phyloP scores from a whole-genome alignment of 179 eudicot species.

The Drosera spatulata region DNA sequence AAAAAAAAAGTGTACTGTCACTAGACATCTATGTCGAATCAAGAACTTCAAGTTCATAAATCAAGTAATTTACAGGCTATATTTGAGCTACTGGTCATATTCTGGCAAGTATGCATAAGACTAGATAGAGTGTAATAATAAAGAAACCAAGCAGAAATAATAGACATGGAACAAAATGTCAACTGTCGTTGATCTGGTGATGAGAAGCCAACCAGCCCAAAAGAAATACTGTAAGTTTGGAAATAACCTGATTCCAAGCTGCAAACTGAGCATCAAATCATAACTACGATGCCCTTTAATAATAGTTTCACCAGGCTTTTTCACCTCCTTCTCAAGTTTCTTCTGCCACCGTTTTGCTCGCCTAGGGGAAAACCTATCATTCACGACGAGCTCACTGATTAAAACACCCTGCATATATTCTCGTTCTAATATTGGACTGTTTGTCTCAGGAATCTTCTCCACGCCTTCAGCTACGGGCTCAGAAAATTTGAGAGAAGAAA shows the following conservation, averaged over 20 bases:
- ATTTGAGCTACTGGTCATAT: too few species aligned
- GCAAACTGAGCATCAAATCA: constrained; percentile 95
- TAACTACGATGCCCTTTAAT: constrained; percentile 98
- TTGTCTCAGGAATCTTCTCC: constrained; percentile 29
- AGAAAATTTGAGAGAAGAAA: constrained; percentile 28
- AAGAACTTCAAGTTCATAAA: too few species aligned
- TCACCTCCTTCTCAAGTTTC: constrained; percentile 66
- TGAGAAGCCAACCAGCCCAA: neutral
- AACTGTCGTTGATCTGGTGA: too few species aligned
- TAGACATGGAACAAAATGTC: too few species aligned
- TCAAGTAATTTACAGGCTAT: too few species aligned
- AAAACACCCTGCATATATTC: constrained; percentile 99
- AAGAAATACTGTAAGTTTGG: neutral
- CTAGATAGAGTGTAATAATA: too few species aligned
- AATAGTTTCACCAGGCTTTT: constrained; percentile 90
- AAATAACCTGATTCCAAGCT: constrained; percentile 87
- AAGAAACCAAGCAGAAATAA: too few species aligned
- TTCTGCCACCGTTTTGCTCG: constrained; percentile 57
- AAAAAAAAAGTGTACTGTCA: too few species aligned
- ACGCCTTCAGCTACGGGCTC: constrained; percentile 36
- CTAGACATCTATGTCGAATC: too few species aligned
- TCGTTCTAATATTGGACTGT: constrained; percentile 65
- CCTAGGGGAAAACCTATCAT: constrained; percentile 50
- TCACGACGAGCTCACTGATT: constrained; percentile 75
- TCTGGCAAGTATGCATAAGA: too few species aligned